A percentile compares a stretch with the other conserved stretches of the same genome.
These are phyloP conservation scores for Bremia lactucae DNA, from an alignment of 352 stramenopile genomes.

Conservation along the genomic window DNA sequence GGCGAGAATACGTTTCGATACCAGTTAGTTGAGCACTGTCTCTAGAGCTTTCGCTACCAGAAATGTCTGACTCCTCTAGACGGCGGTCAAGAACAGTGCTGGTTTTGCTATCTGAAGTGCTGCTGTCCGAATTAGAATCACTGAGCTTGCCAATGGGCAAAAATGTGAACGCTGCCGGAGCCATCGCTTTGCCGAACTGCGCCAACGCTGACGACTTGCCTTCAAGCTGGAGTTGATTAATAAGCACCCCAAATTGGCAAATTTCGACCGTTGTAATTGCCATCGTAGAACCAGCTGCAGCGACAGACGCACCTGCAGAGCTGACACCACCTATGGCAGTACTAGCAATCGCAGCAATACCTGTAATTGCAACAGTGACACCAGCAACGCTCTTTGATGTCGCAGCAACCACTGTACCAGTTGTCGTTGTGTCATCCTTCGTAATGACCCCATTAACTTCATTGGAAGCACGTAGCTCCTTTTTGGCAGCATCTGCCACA, in stretches of 20 bases:
- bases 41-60: slow-evolving; percentile 10
- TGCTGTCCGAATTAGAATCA: slow-evolving; percentile 16
- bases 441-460: slow-evolving; percentile 44
- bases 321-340: slow-evolving; percentile 32
- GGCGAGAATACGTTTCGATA: slow-evolving; percentile 66
- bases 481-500: slow-evolving; percentile 42
- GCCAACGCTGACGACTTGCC: slow-evolving; percentile 61
- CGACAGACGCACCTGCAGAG: slow-evolving; percentile 33
- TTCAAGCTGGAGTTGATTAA: slow-evolving; percentile 64
- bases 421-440: slow-evolving; percentile 45
- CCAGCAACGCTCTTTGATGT: slow-evolving; percentile 61
- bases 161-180: slow-evolving; percentile 63
- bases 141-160: slow-evolving; percentile 58
- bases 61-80: slow-evolving; percentile 16
- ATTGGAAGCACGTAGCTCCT: slow-evolving; percentile 40
- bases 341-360: slow-evolving; percentile 63
- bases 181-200: slow-evolving; percentile 68
- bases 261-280: slow-evolving; percentile 70
- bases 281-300: slow-evolving; percentile 45
- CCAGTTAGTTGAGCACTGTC: slow-evolving; percentile 18
- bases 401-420: slow-evolving; percentile 45
- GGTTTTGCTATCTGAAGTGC: slow-evolving; percentile 7
- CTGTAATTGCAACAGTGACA: slow-evolving; percentile 56
- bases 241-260: slow-evolving; percentile 66
- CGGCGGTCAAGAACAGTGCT: slow-evolving; percentile 18